Evolutionary conservation across 169 alveolate species (phyloP).

Genomic region (Neospora caninum): DNA sequence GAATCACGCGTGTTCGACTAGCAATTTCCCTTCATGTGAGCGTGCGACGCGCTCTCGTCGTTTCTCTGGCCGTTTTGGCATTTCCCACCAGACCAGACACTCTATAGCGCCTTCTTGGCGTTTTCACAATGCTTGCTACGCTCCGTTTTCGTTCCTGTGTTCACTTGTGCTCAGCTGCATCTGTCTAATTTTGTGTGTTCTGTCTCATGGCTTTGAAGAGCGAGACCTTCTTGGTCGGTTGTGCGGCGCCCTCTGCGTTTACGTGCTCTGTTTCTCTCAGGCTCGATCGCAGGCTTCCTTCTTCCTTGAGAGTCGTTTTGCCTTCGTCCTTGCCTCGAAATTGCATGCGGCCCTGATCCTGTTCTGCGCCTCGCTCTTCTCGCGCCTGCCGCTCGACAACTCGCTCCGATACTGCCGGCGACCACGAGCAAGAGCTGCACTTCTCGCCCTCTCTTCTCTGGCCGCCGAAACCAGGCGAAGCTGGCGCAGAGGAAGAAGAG

Average conservation of each 20-base stretch:
- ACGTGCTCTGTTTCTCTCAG: neutral
- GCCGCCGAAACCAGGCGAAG: neutral
- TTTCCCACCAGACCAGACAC: too few relatives aligned
- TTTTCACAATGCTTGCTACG: too few relatives aligned
- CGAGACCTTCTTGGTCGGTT: neutral
- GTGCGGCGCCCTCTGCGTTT: neutral
- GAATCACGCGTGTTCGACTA: too few relatives aligned
- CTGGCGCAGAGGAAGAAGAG: neutral
- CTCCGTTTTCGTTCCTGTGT: too few relatives aligned
- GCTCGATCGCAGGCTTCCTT: neutral
- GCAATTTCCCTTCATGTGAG: too few relatives aligned
- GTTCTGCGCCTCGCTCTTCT: neutral
- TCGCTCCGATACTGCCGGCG: neutral
- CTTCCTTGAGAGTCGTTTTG: too few relatives aligned
- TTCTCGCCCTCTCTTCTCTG: neutral
- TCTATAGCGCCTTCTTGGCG: too few relatives aligned
- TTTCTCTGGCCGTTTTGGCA: too few relatives aligned
- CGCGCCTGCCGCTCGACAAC: neutral
- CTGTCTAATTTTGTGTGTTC: neutral
- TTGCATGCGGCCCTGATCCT: too few relatives aligned
- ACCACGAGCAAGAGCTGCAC: neutral
- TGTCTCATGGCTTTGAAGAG: slow-evolving; percentile 8
- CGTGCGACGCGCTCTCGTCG: too few relatives aligned
- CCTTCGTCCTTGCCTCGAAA: too few relatives aligned
- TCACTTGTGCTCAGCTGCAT: too few relatives aligned